phyloP scores from a whole-genome alignment of 2,329 filamentous ascomycete species.

The Aureobasidium sp. region DNA sequence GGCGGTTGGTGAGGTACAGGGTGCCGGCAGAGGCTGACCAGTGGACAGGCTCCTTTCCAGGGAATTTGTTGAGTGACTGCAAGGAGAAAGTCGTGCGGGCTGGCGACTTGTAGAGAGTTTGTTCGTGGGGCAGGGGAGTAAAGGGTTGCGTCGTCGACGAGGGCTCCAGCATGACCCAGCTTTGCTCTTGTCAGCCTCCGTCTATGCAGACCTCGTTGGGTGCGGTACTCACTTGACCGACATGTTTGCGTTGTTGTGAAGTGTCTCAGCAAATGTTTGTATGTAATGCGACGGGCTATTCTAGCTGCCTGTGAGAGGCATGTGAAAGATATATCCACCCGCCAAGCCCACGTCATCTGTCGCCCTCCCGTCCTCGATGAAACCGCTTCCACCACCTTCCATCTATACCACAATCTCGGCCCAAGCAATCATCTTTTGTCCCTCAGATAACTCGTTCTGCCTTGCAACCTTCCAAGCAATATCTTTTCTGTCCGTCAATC shows the following conservation, averaged over 20 bases:
- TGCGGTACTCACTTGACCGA: constrained; percentile 16
- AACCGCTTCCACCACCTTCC: constrained; percentile 8
- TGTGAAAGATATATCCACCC: constrained; percentile 3
- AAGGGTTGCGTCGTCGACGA: constrained; percentile 49
- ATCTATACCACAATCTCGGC: background rate
- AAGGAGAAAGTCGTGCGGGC: constrained; percentile 71
- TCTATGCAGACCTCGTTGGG: constrained; percentile 14
- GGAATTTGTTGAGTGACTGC: constrained; percentile 56
- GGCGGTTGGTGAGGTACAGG: constrained; percentile 26
- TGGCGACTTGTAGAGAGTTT: constrained; percentile 71
- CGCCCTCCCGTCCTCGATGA: background rate
- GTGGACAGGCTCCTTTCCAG: constrained; percentile 30
- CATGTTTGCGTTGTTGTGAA: constrained; percentile 8
- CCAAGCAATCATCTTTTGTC: background rate
- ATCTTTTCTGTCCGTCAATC: background rate
- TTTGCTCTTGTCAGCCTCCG: constrained; percentile 28
- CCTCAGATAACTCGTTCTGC: background rate
- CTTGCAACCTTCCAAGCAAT: background rate
- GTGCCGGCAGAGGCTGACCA: constrained; percentile 22
- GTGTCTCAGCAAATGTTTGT: background rate
- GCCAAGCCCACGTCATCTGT: constrained; percentile 13
- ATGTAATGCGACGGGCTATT: background rate
- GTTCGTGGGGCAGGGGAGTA: constrained; percentile 78
- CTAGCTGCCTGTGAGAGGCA: background rate
- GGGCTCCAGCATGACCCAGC: constrained; percentile 85